Evolutionary conservation across 139 green algal species (phyloP), one percentile per base, ranked within the genome.

Genomic region (Yamagishiella unicocca): DNA sequence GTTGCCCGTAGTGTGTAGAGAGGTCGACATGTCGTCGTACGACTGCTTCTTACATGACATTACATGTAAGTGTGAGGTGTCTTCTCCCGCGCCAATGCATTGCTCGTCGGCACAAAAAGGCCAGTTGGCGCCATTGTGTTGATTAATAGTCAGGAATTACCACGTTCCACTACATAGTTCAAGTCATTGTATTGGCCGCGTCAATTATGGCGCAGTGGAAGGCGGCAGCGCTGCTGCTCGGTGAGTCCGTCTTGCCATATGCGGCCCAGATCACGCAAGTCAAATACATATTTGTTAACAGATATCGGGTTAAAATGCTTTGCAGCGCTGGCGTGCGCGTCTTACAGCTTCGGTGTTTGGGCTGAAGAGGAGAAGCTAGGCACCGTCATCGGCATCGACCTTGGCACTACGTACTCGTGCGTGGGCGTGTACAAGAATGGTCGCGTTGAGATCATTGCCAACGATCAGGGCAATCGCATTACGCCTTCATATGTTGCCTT

Each of bases 391-490:
- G 98, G 98, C 42, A 99, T 99, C 85, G 98, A 99, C 87, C 91
- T 99, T n/a, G 98, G 98, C 35, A 99, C 98, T 58, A 99, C 96
- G 24, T 99, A 99, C 92, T 98, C 95, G 1, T 99, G 98, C 88
- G 98, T 99, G 64, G 98, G 98, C 31, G 98, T 99, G 0, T 99
- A 98, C 93, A 99, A 99, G 91, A 99, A 99, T 88, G 97, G 98
- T 0, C 92, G 94, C 2, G 98, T 99, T 58, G 98, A 99, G 91
- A 99, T 99, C 89, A 99, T 99, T 78, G 98, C 97, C 71, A 99
- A 99, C 91, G 97, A 99, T 79, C 97, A 98, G 90, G 97, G 98
- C 77, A 99, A 99, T 95, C 93, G 98, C 31, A 99, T 99, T 90
- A 99, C 97, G 4, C 98, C 98, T 21, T 99, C 97, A 0, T 99